phyloP scores from a whole-genome alignment of 1,139 yeast species.

The Ashbya aceris region DNA sequence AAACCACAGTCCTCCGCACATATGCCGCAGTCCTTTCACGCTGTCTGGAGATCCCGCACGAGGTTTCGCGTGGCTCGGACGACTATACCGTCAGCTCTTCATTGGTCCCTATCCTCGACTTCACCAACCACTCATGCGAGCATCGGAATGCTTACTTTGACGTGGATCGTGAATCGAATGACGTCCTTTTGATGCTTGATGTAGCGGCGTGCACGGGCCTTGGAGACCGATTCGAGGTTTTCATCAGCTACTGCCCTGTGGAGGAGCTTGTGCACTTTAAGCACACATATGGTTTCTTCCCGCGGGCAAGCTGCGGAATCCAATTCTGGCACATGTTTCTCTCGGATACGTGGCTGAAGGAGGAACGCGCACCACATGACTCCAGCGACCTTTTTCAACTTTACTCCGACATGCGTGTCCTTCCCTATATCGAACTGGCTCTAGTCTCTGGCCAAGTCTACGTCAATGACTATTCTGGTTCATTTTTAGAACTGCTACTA shows the following conservation, averaged over 20 bases:
- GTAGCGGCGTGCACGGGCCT: conserved; percentile 6
- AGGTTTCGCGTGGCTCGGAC: conserved; percentile 18
- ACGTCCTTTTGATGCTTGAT: conserved; percentile 36
- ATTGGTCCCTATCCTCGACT: conserved; percentile 58
- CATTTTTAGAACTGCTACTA: conserved; percentile 11
- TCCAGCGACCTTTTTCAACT: conserved; percentile 17
- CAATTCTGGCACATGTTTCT: conserved; percentile 14
- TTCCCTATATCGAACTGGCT: conserved; percentile 16
- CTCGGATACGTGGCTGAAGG: conserved; percentile 9
- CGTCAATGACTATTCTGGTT: conserved; percentile 12
- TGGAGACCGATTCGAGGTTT: conserved; percentile 32
- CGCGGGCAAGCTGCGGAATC: conserved; percentile 21
- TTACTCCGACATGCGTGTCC: conserved; percentile 12
- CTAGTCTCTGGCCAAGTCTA: conserved; percentile 4
- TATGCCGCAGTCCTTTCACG: conserved; percentile 48
- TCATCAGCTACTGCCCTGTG: conserved; percentile 41
- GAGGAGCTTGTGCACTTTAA: conserved; percentile 42
- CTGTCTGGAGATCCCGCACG: conserved; percentile 52
- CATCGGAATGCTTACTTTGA: conserved; percentile 50
- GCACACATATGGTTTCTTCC: conserved; percentile 53
- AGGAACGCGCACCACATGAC: background rate
- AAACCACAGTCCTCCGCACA: conserved; percentile 32
- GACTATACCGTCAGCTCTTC: conserved; percentile 43
- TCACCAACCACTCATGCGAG: conserved; percentile 48
- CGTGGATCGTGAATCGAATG: conserved; percentile 41